Base-by-base conservation (phyloP, 1,284 basidiomycete species). In the Ustilago vetiveriae region DNA sequence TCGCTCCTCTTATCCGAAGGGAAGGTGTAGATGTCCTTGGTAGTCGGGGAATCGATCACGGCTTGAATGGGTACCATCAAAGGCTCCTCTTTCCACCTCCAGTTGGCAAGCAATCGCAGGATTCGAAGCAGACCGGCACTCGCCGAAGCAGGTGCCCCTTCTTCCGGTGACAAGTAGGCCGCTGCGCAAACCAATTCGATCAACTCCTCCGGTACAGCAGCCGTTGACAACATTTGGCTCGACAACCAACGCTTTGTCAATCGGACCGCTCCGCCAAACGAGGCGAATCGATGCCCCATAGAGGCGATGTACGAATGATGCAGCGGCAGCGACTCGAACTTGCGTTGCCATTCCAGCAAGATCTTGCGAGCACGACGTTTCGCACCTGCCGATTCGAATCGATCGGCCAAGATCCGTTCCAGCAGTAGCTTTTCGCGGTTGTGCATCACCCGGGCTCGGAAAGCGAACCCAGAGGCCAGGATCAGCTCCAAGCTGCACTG, bases 221-320 rank as follows among this genome's bases (percentile, higher is more conserved):
- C 84, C 16, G 92, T 85, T 13, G 74, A 57, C 21, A 98, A 86
- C 90, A 95, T 92, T 82, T 98, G 96, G 2, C 90, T 85, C 0
- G 90, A 87, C 42, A 98, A 84, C 96, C 96, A 99, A 45, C 96
- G 87, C 83, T 98, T 95, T 36, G 92, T 87, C 21, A 98, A 85
- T 24, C 96, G 86, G 19, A 91, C 90, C 0, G 94, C 94, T 6
- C 90, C 89, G 2, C 92, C 86, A 79, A 90, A 96, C 6, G 92
- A 90, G 0, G 89, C 84, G 78, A 88, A 90, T 41, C 88, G 88
- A 80, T 96, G 92, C 47, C 88, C 88, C 32, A 98, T 84, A 2
- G 90, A 88, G 1, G 89, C 87, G 30, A 98, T 86, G 1, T 90
- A 90, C 2, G 90, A 87, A 81, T 98, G 96, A 79, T 98, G 95